Evolutionary conservation across 148 eudicot species (phyloP), one percentile per base, ranked within the genome.

Genomic region (Heliamphora exappendiculata): DNA sequence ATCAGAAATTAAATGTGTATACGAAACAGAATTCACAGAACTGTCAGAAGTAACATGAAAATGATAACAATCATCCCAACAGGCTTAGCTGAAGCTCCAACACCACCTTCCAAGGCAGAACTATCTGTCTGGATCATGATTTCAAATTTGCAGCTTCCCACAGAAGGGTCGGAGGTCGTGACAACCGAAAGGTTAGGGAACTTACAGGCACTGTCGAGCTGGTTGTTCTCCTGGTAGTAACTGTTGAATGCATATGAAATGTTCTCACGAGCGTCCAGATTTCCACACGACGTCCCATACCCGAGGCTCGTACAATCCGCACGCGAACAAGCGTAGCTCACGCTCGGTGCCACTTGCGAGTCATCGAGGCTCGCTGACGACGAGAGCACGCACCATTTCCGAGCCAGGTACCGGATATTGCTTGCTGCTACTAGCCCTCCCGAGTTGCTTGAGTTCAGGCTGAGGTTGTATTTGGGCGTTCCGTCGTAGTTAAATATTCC

Each of bases 301-400:
- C 98, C 98, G 5, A 94, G 92, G 72, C 88, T 81, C 0, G 98
- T 94, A 75, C 98, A 94, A 45, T 94, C 98, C 0, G 85, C 98
- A 2, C 81, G 86, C 7, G 80, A 85, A 79, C 98, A 94, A 4
- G 98, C 98, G n/a, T 92, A 94, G 82, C 90, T 82, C 76, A 94
- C 93, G 39, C 90, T 88, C 33, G 78, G 82, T 4, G 93, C 93
- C 19, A 94, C 76, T 57, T 82, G 77, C 0, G 88, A 75, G 73
- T 90, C 93, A 0, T 85, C 88, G 1, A 94, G 79, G 47, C 80
- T 87, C 0, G 86, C 89, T 0, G 83, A 75, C 2, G 89, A 86
- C 86, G 87, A 92, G 78, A 94, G 45, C 50, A 92, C 87, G 66
- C 98, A 94, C 98, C 98, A 94, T 72, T 90, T 88, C 29, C 66